Percentiles rank a stretch among this genome's conserved stretches.
Conservation (phyloP, 2,329 filamentous ascomycete species). For the Tolypocladium tundrense region DNA sequence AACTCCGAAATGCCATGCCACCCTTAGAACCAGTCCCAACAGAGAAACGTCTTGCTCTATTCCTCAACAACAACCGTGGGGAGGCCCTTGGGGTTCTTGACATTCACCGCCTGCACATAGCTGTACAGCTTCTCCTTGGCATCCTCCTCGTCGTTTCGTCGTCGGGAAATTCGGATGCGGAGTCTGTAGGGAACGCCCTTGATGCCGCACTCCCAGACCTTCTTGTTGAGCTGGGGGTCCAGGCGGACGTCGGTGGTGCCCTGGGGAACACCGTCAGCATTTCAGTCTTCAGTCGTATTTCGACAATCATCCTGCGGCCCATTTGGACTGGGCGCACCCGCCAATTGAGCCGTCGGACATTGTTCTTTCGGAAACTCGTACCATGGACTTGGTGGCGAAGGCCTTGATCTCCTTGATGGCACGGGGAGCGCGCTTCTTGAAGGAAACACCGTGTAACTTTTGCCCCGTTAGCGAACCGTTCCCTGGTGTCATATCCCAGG, state of each 20-base stretch:
- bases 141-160: slow-evolving; percentile 99
- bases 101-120: slow-evolving; percentile 99
- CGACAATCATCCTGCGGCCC: background rate
- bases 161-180: slow-evolving; percentile 95
- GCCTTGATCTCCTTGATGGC: slow-evolving; percentile 99
- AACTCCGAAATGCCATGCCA: slow-evolving; percentile 37
- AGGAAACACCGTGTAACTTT: slow-evolving; percentile 90
- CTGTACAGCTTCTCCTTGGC: slow-evolving; percentile 99
- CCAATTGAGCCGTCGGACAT: background rate
- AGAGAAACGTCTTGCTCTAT: slow-evolving; percentile 34
- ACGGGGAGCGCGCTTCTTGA: slow-evolving; percentile 99
- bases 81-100: slow-evolving; percentile 98
- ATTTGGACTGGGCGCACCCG: background rate
- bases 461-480: slow-evolving; percentile 8
- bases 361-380: slow-evolving; percentile 39
- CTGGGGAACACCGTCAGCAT: slow-evolving; percentile 35
- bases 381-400: slow-evolving; percentile 92
- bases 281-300: background rate
- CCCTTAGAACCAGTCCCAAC: slow-evolving; percentile 30
- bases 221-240: slow-evolving; percentile 99
- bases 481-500: background rate
- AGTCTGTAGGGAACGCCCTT: slow-evolving; percentile 98
- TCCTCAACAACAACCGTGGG: slow-evolving; percentile 80
- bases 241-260: slow-evolving; percentile 94
- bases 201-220: slow-evolving; percentile 98